phyloP scores from a whole-genome alignment of 805 yeast genomes.

The Lipomyces yamadae region DNA sequence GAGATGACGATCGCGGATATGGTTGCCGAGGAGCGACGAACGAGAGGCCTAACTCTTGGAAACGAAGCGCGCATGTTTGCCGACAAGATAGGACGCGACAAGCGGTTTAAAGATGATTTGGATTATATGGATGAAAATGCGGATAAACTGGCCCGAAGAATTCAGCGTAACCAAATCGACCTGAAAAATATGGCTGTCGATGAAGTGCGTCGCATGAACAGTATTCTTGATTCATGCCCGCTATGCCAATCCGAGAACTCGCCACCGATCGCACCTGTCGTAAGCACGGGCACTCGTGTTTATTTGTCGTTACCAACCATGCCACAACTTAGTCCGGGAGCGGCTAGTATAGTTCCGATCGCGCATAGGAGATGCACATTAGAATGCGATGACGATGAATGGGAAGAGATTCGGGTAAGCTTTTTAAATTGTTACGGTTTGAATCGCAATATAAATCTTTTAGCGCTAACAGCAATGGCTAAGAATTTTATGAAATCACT shows the following conservation, averaged over 20 bases:
- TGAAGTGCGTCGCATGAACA: constrained; percentile 42
- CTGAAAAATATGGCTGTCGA: constrained; percentile 43
- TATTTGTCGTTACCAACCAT: constrained; percentile 50
- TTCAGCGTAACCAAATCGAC: constrained; percentile 44
- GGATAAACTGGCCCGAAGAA: constrained; percentile 46
- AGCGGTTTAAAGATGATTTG: constrained; percentile 48
- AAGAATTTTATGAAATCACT: constrained; percentile 51
- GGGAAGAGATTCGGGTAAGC: constrained; percentile 49
- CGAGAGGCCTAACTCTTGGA: constrained; percentile 30
- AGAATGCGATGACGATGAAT: constrained; percentile 51
- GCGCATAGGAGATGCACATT: constrained; percentile 51
- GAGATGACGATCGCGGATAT: constrained; percentile 49
- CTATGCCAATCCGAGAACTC: constrained; percentile 46
- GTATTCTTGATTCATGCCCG: constrained; percentile 47
- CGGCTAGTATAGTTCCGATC: constrained; percentile 52
- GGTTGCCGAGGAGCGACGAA: constrained; percentile 45
- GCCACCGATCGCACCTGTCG: constrained; percentile 44
- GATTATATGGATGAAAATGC: constrained; percentile 54
- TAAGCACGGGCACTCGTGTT: constrained; percentile 48
- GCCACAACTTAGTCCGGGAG: constrained; percentile 49
- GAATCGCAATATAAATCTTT: background rate
- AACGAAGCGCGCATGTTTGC: constrained; percentile 44
- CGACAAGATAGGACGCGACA: constrained; percentile 48
- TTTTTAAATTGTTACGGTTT: background rate
- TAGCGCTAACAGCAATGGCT: background rate